Evolutionary conservation across 805 yeast genomes (phyloP).

Genomic region (Pichia kluyveri): DNA sequence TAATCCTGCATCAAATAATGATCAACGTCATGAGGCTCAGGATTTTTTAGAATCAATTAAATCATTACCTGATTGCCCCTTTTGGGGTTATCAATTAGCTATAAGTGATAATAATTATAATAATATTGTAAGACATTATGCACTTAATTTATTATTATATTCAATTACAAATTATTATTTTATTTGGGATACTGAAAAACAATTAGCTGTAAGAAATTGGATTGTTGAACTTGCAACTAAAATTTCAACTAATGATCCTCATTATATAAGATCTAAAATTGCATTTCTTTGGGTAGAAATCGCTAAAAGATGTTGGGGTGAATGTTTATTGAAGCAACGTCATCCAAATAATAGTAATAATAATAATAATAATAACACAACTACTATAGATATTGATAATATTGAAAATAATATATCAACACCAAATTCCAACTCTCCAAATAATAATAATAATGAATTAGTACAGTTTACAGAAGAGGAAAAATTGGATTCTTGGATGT

Average conservation of each 20-base stretch:
- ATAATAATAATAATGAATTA: not conserved
- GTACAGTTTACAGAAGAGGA: conserved; percentile 34
- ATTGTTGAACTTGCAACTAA: conserved; percentile 65
- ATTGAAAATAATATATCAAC: not conserved
- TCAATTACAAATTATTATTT: conserved; percentile 57
- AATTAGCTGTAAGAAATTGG: conserved; percentile 72
- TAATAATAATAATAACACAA: not conserved
- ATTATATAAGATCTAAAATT: conserved; percentile 79
- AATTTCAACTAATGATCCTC: conserved; percentile 64
- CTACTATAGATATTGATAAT: conserved; percentile 3
- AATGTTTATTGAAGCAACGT: conserved; percentile 33
- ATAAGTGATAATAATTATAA: conserved; percentile 49
- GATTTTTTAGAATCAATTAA: conserved; percentile 68
- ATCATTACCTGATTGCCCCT: conserved; percentile 73
- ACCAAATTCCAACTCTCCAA: not conserved
- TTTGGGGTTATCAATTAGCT: conserved; percentile 86
- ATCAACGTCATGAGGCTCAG: conserved; percentile 46
- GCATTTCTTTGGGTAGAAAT: conserved; percentile 88
- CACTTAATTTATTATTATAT: conserved; percentile 68
- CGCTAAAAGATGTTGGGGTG: conserved; percentile 90
- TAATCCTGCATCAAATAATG: conserved; percentile 53
- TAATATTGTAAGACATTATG: conserved; percentile 80
- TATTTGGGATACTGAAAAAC: conserved; percentile 43
- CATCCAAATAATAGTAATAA: not conserved
- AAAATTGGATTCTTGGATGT: conserved; percentile 63